Conservation (phyloP, 192 early-diverging fungal genomes). For the Oehlia diaphana region DNA sequence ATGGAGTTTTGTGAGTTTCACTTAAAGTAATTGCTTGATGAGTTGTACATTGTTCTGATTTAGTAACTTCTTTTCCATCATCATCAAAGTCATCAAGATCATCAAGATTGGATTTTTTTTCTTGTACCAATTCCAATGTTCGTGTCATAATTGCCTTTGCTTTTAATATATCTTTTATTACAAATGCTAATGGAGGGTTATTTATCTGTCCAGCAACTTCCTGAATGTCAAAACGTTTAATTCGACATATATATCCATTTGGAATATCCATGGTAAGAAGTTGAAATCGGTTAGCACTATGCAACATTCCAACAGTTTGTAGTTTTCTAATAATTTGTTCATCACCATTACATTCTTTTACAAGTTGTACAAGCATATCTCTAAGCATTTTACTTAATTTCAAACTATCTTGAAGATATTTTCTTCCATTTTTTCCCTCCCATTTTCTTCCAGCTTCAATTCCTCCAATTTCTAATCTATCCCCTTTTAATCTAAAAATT, state of each 20-base stretch:
- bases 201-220: slow-evolving; percentile 3
- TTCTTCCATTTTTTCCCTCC: background rate
- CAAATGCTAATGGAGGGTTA: background rate
- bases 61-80: no score
- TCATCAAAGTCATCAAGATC: no score
- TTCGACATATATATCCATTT: background rate
- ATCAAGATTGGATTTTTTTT: no score
- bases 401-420: background rate
- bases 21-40: no score
- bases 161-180: slow-evolving; percentile 10
- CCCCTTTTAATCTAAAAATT: background rate
- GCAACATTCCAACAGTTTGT: slow-evolving; percentile 9
- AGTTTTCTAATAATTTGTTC: background rate
- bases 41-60: no score
- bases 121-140: no score
- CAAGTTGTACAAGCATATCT: background rate
- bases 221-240: background rate
- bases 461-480: background rate
- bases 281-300: slow-evolving; percentile 11
- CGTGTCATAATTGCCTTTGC: background rate
- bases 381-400: slow-evolving; percentile 2
- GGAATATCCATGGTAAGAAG: slow-evolving; percentile 3
- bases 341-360: background rate
- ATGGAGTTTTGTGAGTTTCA: no score
- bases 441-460: background rate